Percentiles rank a stretch among this genome's conserved stretches.
phyloP scores from a whole-genome alignment of 768 basidiomycete genomes.

The Podaxis sp. region DNA sequence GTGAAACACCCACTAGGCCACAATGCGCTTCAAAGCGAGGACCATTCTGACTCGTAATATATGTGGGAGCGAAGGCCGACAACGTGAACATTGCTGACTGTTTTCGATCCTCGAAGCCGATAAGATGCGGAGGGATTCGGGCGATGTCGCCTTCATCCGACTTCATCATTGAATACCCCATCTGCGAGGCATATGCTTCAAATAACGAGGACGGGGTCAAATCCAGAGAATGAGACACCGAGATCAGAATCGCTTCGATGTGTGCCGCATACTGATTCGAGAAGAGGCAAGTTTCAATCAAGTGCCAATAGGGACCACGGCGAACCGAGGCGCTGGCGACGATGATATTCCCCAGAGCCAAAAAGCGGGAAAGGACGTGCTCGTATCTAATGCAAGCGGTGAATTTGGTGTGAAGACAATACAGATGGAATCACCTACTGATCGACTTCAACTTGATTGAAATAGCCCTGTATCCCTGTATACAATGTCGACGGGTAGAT shows the following conservation, averaged over 20 bases:
- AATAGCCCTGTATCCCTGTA: slow-evolving; percentile 39
- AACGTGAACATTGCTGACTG: slow-evolving; percentile 72
- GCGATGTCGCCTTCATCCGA: slow-evolving; percentile 48
- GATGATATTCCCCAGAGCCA: slow-evolving; percentile 76
- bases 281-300: slow-evolving; percentile 68
- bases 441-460: slow-evolving; percentile 41
- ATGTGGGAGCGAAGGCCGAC: slow-evolving; percentile 62
- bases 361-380: slow-evolving; percentile 67
- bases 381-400: slow-evolving; percentile 56
- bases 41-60: slow-evolving; percentile 48
- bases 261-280: slow-evolving; percentile 38
- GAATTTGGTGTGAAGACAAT: background rate
- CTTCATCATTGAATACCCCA: slow-evolving; percentile 65
- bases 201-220: slow-evolving; percentile 60
- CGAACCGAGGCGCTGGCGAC: slow-evolving; percentile 75
- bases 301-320: slow-evolving; percentile 84
- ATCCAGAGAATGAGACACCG: slow-evolving; percentile 69
- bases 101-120: slow-evolving; percentile 72
- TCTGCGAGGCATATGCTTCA: slow-evolving; percentile 73
- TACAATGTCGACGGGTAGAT: slow-evolving; percentile 38
- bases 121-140: slow-evolving; percentile 64
- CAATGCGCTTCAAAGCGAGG: slow-evolving; percentile 63
- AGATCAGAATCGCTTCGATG: slow-evolving; percentile 52
- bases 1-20: slow-evolving; percentile 49
- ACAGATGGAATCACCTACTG: slow-evolving; percentile 40